These are phyloP conservation scores for Solanum chiquidenum DNA, from an alignment of 257 asterid species.

Conservation along the genomic window DNA sequence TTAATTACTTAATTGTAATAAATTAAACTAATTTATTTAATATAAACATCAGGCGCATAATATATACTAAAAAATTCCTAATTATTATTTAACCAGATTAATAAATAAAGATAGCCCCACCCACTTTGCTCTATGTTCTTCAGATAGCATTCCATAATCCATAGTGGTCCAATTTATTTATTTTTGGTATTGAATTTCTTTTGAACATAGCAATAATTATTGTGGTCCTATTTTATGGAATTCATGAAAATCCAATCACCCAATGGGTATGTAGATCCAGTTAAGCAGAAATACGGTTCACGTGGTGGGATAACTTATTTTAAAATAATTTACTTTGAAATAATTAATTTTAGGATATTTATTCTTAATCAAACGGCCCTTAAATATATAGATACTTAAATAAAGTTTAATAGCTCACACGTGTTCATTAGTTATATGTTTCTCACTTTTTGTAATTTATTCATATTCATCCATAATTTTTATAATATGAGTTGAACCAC, in stretches of 20 bases:
- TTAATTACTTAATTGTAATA: neutral
- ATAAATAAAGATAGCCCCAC: neutral
- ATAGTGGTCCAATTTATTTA: neutral
- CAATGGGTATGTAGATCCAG: neutral
- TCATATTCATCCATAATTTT: too few species aligned
- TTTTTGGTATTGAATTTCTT: neutral
- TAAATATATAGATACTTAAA: neutral
- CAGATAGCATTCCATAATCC: neutral
- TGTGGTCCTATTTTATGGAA: neutral
- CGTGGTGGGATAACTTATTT: too few species aligned
- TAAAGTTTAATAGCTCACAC: neutral
- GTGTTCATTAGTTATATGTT: neutral
- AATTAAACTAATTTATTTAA: neutral
- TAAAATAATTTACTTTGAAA: too few species aligned
- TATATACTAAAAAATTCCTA: neutral
- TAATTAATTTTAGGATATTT: too few species aligned
- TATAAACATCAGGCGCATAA: neutral
- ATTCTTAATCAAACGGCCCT: accelerated
- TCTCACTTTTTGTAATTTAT: neutral
- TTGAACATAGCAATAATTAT: neutral
- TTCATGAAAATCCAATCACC: neutral
- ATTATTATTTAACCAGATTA: neutral
- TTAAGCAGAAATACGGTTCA: neutral
- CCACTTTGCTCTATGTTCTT: neutral
- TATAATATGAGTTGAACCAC: neutral